These are phyloP conservation scores for Xylariomycetidae sp. DNA, from an alignment of 2,329 filamentous ascomycete genomes.

Conservation along the genomic window DNA sequence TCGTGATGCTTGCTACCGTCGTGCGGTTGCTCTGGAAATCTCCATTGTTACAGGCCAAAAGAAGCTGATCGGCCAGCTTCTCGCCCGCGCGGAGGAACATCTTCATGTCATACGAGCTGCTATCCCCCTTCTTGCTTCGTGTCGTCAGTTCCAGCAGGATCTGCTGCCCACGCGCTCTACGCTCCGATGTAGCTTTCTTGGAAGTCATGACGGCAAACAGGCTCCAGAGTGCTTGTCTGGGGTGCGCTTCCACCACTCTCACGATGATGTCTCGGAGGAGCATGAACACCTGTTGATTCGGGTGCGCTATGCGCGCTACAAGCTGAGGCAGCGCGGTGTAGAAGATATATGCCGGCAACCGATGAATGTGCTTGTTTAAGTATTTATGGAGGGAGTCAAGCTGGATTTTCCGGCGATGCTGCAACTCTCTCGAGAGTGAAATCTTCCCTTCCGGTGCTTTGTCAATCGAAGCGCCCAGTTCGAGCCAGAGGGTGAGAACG, in stretches of 20 bases:
- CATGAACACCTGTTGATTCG: slow-evolving; percentile 70
- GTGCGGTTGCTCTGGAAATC: slow-evolving; percentile 63
- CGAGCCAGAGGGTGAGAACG: slow-evolving; percentile 88
- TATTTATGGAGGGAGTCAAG: slow-evolving; percentile 66
- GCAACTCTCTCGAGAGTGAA: slow-evolving; percentile 46
- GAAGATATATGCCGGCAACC: slow-evolving; percentile 70
- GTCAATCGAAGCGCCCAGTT: slow-evolving; percentile 73
- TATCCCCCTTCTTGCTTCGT: slow-evolving; percentile 46
- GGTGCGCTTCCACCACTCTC: slow-evolving; percentile 81
- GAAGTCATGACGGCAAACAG: slow-evolving; percentile 82
- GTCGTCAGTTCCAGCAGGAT: slow-evolving; percentile 46
- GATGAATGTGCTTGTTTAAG: slow-evolving; percentile 70
- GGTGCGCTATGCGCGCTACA: slow-evolving; percentile 90
- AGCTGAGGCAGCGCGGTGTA: slow-evolving; percentile 85
- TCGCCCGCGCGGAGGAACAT: slow-evolving; percentile 71
- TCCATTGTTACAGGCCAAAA: slow-evolving; percentile 73
- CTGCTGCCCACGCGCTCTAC: slow-evolving; percentile 47
- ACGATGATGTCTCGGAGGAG: slow-evolving; percentile 73
- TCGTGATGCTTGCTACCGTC: slow-evolving; percentile 65
- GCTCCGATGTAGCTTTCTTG: slow-evolving; percentile 57
- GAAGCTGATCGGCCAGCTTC: slow-evolving; percentile 73
- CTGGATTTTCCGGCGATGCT: slow-evolving; percentile 54
- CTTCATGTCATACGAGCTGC: slow-evolving; percentile 54
- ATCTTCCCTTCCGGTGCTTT: slow-evolving; percentile 51
- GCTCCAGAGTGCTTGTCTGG: slow-evolving; percentile 88